Evolutionary conservation across 176 grass and related monocot species (phyloP), one percentile per base, ranked within the genome.

Genomic region (Elymus sibiricus): DNA sequence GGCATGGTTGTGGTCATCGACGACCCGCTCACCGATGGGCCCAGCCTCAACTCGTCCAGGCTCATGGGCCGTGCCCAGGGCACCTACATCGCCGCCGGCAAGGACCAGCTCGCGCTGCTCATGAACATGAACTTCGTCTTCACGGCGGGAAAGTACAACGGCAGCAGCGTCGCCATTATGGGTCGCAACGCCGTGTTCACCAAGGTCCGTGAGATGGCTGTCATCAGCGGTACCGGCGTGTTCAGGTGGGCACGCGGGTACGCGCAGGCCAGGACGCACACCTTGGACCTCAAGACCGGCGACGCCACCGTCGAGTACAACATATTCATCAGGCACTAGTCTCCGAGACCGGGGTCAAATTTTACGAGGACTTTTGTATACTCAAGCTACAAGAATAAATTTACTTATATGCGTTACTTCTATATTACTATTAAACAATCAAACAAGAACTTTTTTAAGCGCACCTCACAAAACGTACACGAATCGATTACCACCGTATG

Each of bases 101-200:
- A 71, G 68, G 68, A 24, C 5, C 4, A 5, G 68, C 11, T 71
- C 1, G 68, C 68, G 37, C 21, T 71, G 37, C 68, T 71, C 5
- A 42, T 71, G 68, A 13, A 14, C 37, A 71, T 71, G 68, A 71
- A 71, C 68, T 71, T 71, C 68, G 37, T 71, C 68, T 71, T 71
- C 37, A 71, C 68, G 2, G 37, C 68, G 21, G 37, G 68, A 0
- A 40, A 6, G 68, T 71, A 71, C 68, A 71, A 71, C 68, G 68
- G 68, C 37, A 71, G 68, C 68, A 71, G 68, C 11, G 2, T 71
- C 21, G 68, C 37, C 37, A 24, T 71, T 35, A 25, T 71, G 68
- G 68, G 68, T 21, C 68, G 37, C 10, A 71, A 71, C 68, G 68
- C 38, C 5, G 68, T 71, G 68, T 17, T 38, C 2, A 71, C 5